A percentile compares a stretch with the other conserved stretches of the same genome.
These are phyloP conservation scores for Picea engelmannii DNA, from an alignment of 83 land plant genomes.

Conservation along the genomic window DNA sequence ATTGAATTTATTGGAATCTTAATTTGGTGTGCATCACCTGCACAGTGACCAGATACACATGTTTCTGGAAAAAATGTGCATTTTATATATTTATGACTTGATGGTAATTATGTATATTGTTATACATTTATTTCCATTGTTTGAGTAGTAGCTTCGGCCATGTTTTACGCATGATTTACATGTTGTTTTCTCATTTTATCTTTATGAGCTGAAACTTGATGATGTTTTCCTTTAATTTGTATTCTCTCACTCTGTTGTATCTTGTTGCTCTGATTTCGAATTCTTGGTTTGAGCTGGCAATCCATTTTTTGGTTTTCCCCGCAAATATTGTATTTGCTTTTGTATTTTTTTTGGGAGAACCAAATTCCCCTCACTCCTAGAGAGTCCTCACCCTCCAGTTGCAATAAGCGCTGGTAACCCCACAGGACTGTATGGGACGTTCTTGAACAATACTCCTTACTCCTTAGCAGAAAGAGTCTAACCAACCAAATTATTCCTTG, in stretches of 20 bases:
- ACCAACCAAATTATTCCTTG: too few species aligned
- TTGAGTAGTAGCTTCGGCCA: background rate
- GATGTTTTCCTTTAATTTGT: background rate
- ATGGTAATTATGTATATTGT: background rate
- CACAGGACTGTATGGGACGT: too few species aligned
- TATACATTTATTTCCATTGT: background rate
- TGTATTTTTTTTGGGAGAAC: too few species aligned
- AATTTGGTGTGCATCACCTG: too few species aligned
- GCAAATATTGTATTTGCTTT: too few species aligned
- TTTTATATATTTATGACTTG: background rate
- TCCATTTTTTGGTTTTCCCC: too few species aligned
- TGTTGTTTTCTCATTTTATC: background rate
- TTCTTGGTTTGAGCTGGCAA: slow-evolving; percentile 1
- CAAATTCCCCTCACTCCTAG: too few species aligned
- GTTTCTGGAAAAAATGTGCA: background rate
- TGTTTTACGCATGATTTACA: background rate
- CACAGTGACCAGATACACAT: background rate
- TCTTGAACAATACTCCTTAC: too few species aligned
- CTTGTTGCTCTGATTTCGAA: background rate
- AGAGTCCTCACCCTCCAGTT: too few species aligned
- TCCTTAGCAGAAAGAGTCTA: too few species aligned
- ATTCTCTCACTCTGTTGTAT: background rate
- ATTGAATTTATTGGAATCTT: too few species aligned
- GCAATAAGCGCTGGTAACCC: too few species aligned
- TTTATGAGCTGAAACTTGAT: background rate